phyloP scores from a whole-genome alignment of 2,329 filamentous ascomycete species.

The Aspergillus thermomutatus region DNA sequence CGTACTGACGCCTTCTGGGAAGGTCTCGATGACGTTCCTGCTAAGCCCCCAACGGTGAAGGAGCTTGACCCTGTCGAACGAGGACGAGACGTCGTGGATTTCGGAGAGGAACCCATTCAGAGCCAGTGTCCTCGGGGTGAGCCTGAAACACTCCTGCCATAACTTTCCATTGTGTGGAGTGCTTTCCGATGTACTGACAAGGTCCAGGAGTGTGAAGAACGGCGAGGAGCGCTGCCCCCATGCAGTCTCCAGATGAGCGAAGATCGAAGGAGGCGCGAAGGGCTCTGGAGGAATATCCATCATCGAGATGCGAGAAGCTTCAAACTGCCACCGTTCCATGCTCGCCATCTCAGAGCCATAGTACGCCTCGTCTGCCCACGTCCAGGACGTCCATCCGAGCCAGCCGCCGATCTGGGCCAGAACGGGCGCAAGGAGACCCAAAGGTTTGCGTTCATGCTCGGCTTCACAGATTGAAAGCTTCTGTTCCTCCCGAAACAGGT shows the following conservation, averaged over 20 bases:
- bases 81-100: constrained; percentile 48
- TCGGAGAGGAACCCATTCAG: constrained; percentile 65
- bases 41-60: constrained; percentile 68
- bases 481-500: constrained; percentile 83
- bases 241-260: constrained; percentile 51
- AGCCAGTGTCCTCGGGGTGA: constrained; percentile 65
- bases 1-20: constrained; percentile 79
- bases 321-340: constrained; percentile 54
- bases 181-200: constrained; percentile 37
- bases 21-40: constrained; percentile 66
- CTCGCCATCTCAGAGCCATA: constrained; percentile 61
- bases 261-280: constrained; percentile 58
- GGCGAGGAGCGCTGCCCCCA: constrained; percentile 30
- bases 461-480: constrained; percentile 67
- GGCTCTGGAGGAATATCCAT: constrained; percentile 48
- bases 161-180: constrained; percentile 27
- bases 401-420: constrained; percentile 78
- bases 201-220: constrained; percentile 51
- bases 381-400: constrained; percentile 71
- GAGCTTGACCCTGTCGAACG: constrained; percentile 66
- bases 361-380: constrained; percentile 48
- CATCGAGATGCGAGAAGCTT: constrained; percentile 47
- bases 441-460: constrained; percentile 45
- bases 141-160: constrained; percentile 36
- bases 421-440: constrained; percentile 63